These are phyloP conservation scores for Penicillium nordicum DNA, from an alignment of 2,329 filamentous ascomycete species.

Conservation along the genomic window DNA sequence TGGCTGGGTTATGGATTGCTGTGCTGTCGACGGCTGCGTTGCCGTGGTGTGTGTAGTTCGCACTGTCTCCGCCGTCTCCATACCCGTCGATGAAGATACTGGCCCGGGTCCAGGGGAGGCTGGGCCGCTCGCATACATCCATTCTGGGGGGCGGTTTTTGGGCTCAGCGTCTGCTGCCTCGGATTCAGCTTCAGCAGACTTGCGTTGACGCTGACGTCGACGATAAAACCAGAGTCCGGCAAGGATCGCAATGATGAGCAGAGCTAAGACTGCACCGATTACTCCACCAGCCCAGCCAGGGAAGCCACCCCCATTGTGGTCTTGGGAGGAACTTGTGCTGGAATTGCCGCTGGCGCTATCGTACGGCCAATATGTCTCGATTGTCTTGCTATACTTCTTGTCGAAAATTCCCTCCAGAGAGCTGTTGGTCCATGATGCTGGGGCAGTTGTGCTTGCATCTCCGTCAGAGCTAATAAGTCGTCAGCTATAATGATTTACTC, in stretches of 20 bases:
- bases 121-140: slow-evolving; percentile 1
- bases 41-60: not conserved
- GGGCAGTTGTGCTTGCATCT: slow-evolving; percentile 27
- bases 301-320: slow-evolving; percentile 31
- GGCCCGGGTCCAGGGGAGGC: not conserved
- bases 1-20: not conserved
- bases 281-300: slow-evolving; percentile 61
- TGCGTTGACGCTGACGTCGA: slow-evolving; percentile 7
- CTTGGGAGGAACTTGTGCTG: slow-evolving; percentile 14
- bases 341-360: slow-evolving; percentile 8
- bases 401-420: slow-evolving; percentile 54
- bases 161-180: not conserved
- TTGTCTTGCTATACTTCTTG: slow-evolving; percentile 53
- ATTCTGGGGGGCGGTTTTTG: not conserved
- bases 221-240: slow-evolving; percentile 19
- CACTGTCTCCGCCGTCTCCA: not conserved
- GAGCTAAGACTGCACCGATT: slow-evolving; percentile 24
- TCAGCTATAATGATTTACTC: not conserved
- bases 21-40: not conserved
- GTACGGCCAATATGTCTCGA: slow-evolving; percentile 62
- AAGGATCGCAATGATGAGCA: slow-evolving; percentile 15
- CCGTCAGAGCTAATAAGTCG: slow-evolving; percentile 28
- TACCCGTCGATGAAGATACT: not conserved
- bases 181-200: not conserved
- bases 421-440: slow-evolving; percentile 46